Evolutionary conservation across 805 yeast genomes (phyloP), one percentile per base, ranked within the genome.

Genomic region (Myxozyma kluyveri): DNA sequence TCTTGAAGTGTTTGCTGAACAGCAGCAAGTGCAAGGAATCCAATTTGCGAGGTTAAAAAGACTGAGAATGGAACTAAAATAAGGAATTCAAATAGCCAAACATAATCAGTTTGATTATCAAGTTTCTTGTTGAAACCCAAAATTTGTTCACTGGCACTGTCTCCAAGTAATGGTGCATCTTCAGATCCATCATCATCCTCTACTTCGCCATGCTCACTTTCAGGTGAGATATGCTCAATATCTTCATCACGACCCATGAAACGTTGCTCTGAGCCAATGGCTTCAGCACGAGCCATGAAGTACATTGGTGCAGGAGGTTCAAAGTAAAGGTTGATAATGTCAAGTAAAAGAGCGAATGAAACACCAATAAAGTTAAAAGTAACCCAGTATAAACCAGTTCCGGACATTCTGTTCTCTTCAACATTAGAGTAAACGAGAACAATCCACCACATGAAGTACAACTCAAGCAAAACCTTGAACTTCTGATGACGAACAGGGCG

Each of bases 81-180:
- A 29, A 86, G 59, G 62, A 79, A 88, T 66, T 89, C 96, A 17
- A 87, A 58, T 14, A 83, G 75, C 96, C 96, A 89, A 62, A 85
- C 95, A 63, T 84, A 87, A 37, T 83, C 77, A 42, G 78, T 75
- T 3, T 81, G 77, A 45, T 62, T 35, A 18, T 48, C 45, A 22
- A 57, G 47, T 44, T 42, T 61, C 61, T 41, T 49, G 21, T 29
- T 39, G 68, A 66, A 6, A 77, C 74, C 54, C 56, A 63, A 24
- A 64, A 75, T 0, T 71, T 73, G 40, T 84, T 79, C 65, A 72
- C 76, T 0, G 66, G 80, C 2, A 66, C 78, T 14, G 65, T 79
- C 21, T 82, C 86, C 0, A 83, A 82, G 42, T 18, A 56, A 29
- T 4, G 60, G 60, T 19, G 58, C 52, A 32, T 56, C 60, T 27